Evolutionary conservation across 2,329 filamentous ascomycete species (phyloP), one percentile per base, ranked within the genome.

Genomic region (Onygenales sp.): DNA sequence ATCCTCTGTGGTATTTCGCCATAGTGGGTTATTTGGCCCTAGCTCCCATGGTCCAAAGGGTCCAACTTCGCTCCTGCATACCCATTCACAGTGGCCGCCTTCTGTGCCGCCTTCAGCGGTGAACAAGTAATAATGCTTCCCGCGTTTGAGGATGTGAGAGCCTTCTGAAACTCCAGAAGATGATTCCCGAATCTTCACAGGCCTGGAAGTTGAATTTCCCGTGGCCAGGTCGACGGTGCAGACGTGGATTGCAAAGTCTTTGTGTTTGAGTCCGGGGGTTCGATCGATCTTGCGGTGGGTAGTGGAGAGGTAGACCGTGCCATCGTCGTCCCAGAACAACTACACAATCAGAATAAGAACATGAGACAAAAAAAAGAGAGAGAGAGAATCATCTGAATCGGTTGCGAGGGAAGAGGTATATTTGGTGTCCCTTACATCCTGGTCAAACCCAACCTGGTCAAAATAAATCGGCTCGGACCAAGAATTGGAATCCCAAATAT

Each of bases 1-100:
- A 43, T 77, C 75, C 3, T 72, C 64, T 0, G 70, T 64, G 0
- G 74, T 74, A 52, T 78, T 78, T 3, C 69, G 78, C 45, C 84
- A 67, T 42, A 86, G 73, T 45, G 82, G 73, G 52, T 81, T 80
- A 46, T 78, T 67, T 0, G 82, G 81, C 39, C 82, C 80, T 1
- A 74, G 64, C 59, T 83, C 78, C 65, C 84, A 87, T 0, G 83
- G 82, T 0, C 83, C 83, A 71, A 79, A 82, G 63, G 63, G 76
- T 59, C 52, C 71, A 62, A 5, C 75, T 71, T 50, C 78, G 72
- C 55, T 83, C 69, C 78, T 72, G 50, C 71, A 68, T 2, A 86
- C 74, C 32, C 82, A 85, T 59, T 77, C 78, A 2, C 80, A 77
- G 57, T 80, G 77, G 4, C 70, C 64, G 1, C 72, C 57, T 0